A percentile compares a stretch with the other conserved stretches of the same genome.
phyloP scores from a whole-genome alignment of 192 early-diverging fungal species.

The Backusella sp. region DNA sequence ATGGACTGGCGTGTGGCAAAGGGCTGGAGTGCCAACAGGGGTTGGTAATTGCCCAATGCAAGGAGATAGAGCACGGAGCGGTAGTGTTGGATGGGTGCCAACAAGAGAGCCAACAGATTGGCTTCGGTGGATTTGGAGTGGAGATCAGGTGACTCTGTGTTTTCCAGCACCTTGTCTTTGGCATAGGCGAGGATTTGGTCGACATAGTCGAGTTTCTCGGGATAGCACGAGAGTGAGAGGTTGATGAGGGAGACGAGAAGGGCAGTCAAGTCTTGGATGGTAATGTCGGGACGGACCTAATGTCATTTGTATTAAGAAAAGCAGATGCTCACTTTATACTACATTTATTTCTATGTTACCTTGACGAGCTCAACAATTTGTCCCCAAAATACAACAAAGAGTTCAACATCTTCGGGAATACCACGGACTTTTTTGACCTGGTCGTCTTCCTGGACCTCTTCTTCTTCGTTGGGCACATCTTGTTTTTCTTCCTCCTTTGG shows the following conservation, averaged over 20 bases:
- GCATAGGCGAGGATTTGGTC: constrained; percentile 93
- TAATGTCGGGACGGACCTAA: constrained; percentile 75
- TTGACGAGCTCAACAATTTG: constrained; percentile 92
- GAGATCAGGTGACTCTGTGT: constrained; percentile 65
- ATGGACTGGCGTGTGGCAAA: constrained; percentile 81
- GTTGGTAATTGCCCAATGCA: constrained; percentile 74
- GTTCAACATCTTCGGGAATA: constrained; percentile 83
- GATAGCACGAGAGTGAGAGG: constrained; percentile 91
- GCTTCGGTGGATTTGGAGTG: constrained; percentile 67
- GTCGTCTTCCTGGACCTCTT: constrained; percentile 20
- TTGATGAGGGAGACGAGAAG: constrained; percentile 86
- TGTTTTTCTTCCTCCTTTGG: constrained; percentile 36
- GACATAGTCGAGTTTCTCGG: constrained; percentile 81
- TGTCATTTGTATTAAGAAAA: neutral
- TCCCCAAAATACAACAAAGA: constrained; percentile 98
- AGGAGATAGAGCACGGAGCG: constrained; percentile 64
- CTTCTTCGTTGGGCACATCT: constrained; percentile 12
- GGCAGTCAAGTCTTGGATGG: constrained; percentile 87
- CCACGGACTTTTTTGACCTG: constrained; percentile 56
- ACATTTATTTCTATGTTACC: constrained; percentile 34
- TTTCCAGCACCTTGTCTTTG: constrained; percentile 70
- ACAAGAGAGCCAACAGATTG: constrained; percentile 78
- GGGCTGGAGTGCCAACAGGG: constrained; percentile 82
- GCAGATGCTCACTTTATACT: neutral
- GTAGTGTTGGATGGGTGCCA: constrained; percentile 81